phyloP scores from a whole-genome alignment of 257 asterid genomes.

The Solanum appendiculatum region DNA sequence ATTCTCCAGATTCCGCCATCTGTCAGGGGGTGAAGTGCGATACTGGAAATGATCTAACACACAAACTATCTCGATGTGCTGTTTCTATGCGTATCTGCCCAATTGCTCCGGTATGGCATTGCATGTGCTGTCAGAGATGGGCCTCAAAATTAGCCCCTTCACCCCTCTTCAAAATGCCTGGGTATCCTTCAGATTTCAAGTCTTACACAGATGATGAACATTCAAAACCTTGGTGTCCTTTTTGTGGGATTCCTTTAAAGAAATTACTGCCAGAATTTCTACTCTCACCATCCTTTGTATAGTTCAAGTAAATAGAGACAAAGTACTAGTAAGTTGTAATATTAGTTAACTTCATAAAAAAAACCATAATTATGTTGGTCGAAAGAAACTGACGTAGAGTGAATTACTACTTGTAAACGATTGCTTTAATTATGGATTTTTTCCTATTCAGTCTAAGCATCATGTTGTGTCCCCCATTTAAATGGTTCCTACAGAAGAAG shows the following conservation, averaged over 20 bases:
- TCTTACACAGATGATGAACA: constrained; percentile 14
- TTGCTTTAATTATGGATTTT: background rate
- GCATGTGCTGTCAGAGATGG: constrained; percentile 58
- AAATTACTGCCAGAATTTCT: constrained; percentile 56
- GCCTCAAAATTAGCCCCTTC: constrained; percentile 42
- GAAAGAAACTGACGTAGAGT: background rate
- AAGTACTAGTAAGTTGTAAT: background rate
- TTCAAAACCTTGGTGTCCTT: constrained; percentile 60
- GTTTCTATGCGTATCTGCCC: constrained; percentile 67
- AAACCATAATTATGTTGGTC: background rate
- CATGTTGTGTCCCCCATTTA: background rate
- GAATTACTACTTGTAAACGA: background rate
- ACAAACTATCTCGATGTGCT: constrained; percentile 55
- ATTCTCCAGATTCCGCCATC: constrained; percentile 52
- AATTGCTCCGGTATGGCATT: constrained; percentile 58
- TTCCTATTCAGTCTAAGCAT: background rate
- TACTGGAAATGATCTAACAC: constrained; percentile 24
- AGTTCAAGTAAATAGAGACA: background rate
- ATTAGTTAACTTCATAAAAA: background rate
- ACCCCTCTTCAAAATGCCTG: constrained; percentile 33
- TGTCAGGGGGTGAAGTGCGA: constrained; percentile 39
- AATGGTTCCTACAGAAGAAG: background rate
- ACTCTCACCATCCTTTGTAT: constrained; percentile 64
- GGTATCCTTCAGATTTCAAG: constrained; percentile 38
- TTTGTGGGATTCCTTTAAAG: constrained; percentile 76